Conservation (phyloP, 768 basidiomycete species). For the Collybia sp. region DNA sequence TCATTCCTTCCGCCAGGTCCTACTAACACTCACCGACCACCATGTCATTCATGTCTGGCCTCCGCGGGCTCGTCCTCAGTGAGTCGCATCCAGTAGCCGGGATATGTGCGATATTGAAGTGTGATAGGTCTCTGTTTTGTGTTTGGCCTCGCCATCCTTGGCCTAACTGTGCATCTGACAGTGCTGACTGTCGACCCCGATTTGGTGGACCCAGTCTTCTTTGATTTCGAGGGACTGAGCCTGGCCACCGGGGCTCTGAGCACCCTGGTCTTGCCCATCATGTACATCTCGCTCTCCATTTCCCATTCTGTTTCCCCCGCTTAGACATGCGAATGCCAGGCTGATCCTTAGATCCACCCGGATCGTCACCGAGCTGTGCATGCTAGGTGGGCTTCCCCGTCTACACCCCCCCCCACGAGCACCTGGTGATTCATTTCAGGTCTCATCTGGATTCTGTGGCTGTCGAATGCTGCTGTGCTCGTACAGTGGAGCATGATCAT, state of each 20-base stretch:
- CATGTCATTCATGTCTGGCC: too few species aligned
- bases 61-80: too few species aligned
- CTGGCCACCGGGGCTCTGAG: slow-evolving; percentile 1
- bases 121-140: too few species aligned
- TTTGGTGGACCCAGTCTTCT: not conserved
- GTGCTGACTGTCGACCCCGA: too few species aligned
- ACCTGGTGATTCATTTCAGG: not conserved
- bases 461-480: not conserved
- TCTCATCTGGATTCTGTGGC: not conserved
- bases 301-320: too few species aligned
- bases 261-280: not conserved
- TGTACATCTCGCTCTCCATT: not conserved
- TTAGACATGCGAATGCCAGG: not conserved
- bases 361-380: not conserved
- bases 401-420: not conserved
- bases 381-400: not conserved
- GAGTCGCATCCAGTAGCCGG: too few species aligned
- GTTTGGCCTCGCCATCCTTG: too few species aligned
- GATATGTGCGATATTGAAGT: too few species aligned
- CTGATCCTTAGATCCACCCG: not conserved
- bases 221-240: not conserved
- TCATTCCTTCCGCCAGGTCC: too few species aligned
- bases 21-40: too few species aligned
- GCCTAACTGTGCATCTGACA: too few species aligned
- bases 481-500: not conserved